Conservation (phyloP, 2,329 filamentous ascomycete species). For the Penicillium frequentans region DNA sequence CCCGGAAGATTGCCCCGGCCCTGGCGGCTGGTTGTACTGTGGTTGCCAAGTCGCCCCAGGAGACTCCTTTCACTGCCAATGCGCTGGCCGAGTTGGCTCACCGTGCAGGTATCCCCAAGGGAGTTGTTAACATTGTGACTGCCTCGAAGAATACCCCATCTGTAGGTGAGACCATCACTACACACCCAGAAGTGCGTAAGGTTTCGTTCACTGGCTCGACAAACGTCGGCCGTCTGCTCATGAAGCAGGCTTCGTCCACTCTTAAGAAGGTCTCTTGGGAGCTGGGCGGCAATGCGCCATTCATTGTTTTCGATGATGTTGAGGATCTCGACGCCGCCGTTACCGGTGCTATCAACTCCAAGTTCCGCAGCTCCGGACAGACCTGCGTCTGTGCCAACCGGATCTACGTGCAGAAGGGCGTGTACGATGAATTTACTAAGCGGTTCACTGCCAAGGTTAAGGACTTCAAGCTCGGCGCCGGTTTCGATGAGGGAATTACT, state of each 20-base stretch:
- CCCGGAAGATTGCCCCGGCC: slow-evolving; percentile 54
- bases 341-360: slow-evolving; percentile 76
- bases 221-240: slow-evolving; percentile 70
- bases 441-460: slow-evolving; percentile 57
- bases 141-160: slow-evolving; percentile 74
- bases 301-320: slow-evolving; percentile 90
- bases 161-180: slow-evolving; percentile 75
- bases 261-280: slow-evolving; percentile 88
- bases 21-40: slow-evolving; percentile 95
- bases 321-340: slow-evolving; percentile 86
- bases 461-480: slow-evolving; percentile 48
- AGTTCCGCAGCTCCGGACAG: slow-evolving; percentile 93
- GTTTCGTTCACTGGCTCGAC: slow-evolving; percentile 87
- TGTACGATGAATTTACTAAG: slow-evolving; percentile 55
- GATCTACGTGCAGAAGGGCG: slow-evolving; percentile 53
- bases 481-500: slow-evolving; percentile 47
- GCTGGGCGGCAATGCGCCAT: slow-evolving; percentile 90
- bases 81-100: slow-evolving; percentile 83
- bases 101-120: slow-evolving; percentile 84
- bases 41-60: slow-evolving; percentile 84
- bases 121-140: slow-evolving; percentile 88
- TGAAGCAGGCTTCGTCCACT: slow-evolving; percentile 83
- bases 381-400: slow-evolving; percentile 82
- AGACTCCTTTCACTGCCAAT: slow-evolving; percentile 89
- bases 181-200: slow-evolving; percentile 76